Base-by-base conservation (phyloP, 345 rosid species). In the Eutrema yunnanense region DNA sequence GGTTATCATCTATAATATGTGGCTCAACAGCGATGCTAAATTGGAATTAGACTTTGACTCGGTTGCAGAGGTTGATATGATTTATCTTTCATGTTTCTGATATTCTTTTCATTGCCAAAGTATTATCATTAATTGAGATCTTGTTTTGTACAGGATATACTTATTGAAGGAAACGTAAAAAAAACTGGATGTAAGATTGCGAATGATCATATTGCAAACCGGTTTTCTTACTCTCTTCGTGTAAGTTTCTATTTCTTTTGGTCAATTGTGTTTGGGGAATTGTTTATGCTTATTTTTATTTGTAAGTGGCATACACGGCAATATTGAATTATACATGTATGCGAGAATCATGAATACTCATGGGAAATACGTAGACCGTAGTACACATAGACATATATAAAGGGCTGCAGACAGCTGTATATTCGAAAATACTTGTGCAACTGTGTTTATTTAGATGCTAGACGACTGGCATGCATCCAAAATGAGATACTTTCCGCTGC, bases 1-100 rank as follows among this genome's bases (percentile, higher is more conserved):
- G 83, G 79, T 95, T 66, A 79, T 92, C 11, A 74, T 95, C 71
- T 95, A 92, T 81, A 95, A 95, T 78, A 62, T 95, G 65, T 95
- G 99, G 99, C 77, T 79, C 73, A 84, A 65, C 74, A 83, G 88
- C 33, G 90, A 83, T 44, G 89, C 86, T 33, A 82, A 73, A 29
- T 6, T 79, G 80, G 99, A 95, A 81, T 81, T 95, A 47, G 97
- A 95, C 84, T 92, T 95, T 38, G 86, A 85, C 71, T 67, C 82
- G 5, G 86, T 78, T 81, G 66, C 85, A 59, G 79, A 80, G 96
- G 99, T 95, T 75, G 56, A 73, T 41, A n/a, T 38, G 73, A 26
- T 60, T 27, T 72, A 11, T 58, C 51, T 43, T 75, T 62, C 53
- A 40, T 75, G 54, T 71, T 54, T 65, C 41, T n/a, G 43, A 37